Percentiles rank a stretch among this genome's conserved stretches.
Evolutionary conservation across 2,329 filamentous ascomycete genomes (phyloP).

Genomic region (Phyllosticta paracitricarpa): DNA sequence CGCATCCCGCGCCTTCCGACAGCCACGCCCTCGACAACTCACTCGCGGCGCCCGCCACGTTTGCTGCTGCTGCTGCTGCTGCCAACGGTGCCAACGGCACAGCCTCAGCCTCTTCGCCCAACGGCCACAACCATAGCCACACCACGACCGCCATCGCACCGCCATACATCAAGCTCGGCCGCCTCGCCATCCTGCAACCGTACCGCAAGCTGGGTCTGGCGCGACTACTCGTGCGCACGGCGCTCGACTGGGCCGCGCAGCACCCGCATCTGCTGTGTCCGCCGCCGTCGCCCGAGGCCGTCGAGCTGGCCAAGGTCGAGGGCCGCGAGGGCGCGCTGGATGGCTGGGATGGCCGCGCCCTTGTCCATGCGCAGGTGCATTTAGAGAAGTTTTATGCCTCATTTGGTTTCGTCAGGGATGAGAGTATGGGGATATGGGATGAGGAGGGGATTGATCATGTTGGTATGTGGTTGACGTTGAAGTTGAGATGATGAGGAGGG

Average conservation of each 20-base stretch:
- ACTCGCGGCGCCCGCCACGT: conserved; percentile 8
- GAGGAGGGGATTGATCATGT: conserved; percentile 32
- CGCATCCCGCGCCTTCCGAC: conserved; percentile 44
- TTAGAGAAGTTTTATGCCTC: conserved; percentile 57
- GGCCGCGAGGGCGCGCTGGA: conserved; percentile 28
- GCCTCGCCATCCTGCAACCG: conserved; percentile 58
- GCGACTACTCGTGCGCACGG: conserved; percentile 55
- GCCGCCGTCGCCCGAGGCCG: conserved; percentile 26
- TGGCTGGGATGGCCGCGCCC: conserved; percentile 63
- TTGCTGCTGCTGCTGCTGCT: not conserved
- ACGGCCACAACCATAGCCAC: conserved; percentile 18
- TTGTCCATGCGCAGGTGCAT: conserved; percentile 66
- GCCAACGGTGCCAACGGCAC: not conserved
- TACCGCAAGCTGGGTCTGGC: conserved; percentile 59
- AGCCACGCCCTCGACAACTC: conserved; percentile 14
- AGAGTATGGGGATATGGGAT: conserved; percentile 9
- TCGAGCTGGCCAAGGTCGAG: conserved; percentile 37
- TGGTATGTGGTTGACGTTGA: conserved; percentile 61
- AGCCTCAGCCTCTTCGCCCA: not conserved
- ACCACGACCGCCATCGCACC: conserved; percentile 43
- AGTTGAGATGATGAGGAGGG: conserved; percentile 14
- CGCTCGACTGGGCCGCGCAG: conserved; percentile 55
- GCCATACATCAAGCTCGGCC: conserved; percentile 72
- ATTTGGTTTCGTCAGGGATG: conserved; percentile 51
- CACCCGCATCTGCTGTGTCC: conserved; percentile 43